These are phyloP conservation scores for Calamus simplicifolius DNA, from an alignment of 176 grass and related monocot species.

Conservation along the genomic window DNA sequence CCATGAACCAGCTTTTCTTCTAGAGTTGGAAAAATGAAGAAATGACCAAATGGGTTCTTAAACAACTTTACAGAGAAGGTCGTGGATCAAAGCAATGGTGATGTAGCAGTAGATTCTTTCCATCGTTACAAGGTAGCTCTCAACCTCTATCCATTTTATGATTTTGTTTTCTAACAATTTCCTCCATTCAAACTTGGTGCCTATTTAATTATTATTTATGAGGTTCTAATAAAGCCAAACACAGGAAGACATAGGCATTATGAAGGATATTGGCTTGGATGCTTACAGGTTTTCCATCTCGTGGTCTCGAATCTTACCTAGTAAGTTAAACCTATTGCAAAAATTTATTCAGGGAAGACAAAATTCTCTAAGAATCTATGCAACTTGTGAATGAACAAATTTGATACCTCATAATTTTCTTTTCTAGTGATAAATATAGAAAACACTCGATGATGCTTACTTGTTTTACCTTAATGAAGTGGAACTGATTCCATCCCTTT, in stretches of 20 bases:
- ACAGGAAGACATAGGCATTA: constrained; percentile 55
- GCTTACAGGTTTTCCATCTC: constrained; percentile 64
- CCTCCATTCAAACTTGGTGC: no score
- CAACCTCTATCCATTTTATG: no score
- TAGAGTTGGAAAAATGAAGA: no score
- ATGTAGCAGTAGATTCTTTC: constrained; percentile 48
- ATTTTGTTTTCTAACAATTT: no score
- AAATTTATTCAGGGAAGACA: no score
- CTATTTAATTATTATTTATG: no score
- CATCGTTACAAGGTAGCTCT: constrained; percentile 42
- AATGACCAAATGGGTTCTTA: no score
- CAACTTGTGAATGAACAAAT: background rate
- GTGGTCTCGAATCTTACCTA: constrained; percentile 59
- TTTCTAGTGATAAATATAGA: no score
- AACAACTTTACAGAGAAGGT: constrained; percentile 26
- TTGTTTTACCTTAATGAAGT: no score
- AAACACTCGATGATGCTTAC: no score
- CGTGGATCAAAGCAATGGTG: constrained; percentile 42
- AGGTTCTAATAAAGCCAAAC: background rate
- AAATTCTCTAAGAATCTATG: background rate
- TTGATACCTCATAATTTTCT: background rate
- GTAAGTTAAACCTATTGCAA: constrained; percentile 4
- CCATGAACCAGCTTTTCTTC: no score
- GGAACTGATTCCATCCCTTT: no score
- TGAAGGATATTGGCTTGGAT: constrained; percentile 64